These are phyloP conservation scores for Melanogaster broomeanus DNA, from an alignment of 768 basidiomycete genomes.

Conservation along the genomic window DNA sequence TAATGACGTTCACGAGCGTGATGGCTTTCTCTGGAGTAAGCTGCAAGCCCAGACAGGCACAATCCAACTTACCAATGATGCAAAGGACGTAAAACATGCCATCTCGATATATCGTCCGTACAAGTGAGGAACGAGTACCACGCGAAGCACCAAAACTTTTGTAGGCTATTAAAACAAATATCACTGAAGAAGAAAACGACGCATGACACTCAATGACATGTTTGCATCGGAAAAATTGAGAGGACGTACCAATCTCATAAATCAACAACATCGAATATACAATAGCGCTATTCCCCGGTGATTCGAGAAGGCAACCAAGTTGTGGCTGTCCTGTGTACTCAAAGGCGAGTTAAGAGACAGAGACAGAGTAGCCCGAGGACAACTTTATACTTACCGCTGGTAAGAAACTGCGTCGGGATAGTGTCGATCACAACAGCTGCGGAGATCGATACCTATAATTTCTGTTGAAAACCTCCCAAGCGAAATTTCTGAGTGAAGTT, in stretches of 20 bases:
- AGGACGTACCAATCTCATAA: constrained; percentile 4
- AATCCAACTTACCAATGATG: constrained; percentile 11
- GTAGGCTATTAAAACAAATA: constrained; percentile 8
- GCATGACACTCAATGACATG: neutral
- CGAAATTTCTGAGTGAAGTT: neutral
- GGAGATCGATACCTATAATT: constrained; percentile 3
- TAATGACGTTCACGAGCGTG: constrained; percentile 12
- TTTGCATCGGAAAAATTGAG: neutral
- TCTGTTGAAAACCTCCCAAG: neutral
- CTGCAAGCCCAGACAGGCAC: no score
- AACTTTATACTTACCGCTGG: neutral
- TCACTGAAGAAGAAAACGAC: constrained; percentile 4
- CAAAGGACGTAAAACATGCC: constrained; percentile 19
- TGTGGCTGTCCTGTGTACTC: neutral
- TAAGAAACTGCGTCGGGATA: constrained; percentile 4
- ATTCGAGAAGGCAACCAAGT: no score
- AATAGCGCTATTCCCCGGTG: no score
- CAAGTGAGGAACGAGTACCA: neutral
- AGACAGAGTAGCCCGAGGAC: neutral
- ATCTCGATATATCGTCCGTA: constrained; percentile 14
- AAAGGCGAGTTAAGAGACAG: neutral
- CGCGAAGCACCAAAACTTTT: constrained; percentile 6
- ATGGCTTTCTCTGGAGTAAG: constrained; percentile 10
- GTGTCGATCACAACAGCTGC: constrained; percentile 5
- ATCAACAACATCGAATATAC: neutral